Percentiles rank a stretch among this genome's conserved stretches.
These are phyloP conservation scores for Calamus simplicifolius DNA, from an alignment of 176 grass and related monocot genomes.

Conservation along the genomic window DNA sequence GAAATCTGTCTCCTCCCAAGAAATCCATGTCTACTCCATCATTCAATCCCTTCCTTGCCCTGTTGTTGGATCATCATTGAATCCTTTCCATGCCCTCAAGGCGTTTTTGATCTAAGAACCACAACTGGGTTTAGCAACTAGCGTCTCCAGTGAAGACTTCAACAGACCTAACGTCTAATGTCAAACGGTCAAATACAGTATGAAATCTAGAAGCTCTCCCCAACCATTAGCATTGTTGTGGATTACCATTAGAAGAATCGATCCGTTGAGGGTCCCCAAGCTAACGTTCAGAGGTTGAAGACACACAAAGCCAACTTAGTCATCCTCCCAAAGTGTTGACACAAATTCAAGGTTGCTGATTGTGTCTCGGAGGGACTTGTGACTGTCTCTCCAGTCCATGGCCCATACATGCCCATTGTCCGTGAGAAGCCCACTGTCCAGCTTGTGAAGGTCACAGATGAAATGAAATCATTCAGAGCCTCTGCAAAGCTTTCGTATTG, in stretches of 20 bases:
- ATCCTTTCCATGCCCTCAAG: too few species aligned
- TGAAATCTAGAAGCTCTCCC: constrained; percentile 7
- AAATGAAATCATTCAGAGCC: constrained; percentile 87
- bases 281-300: constrained; percentile 62
- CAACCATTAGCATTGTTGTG: constrained; percentile 73
- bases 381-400: constrained; percentile 71
- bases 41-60: too few species aligned
- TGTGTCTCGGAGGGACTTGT: constrained; percentile 69
- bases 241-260: constrained; percentile 72
- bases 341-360: constrained; percentile 87
- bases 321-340: constrained; percentile 65
- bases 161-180: constrained; percentile 55
- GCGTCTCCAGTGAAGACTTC: too few species aligned
- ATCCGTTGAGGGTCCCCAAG: constrained; percentile 60
- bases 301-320: constrained; percentile 80
- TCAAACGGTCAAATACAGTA: constrained; percentile 63
- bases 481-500: constrained; percentile 50
- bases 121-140: too few species aligned
- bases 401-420: constrained; percentile 61
- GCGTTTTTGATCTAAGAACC: too few species aligned
- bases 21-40: too few species aligned
- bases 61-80: too few species aligned
- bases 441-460: constrained; percentile 2
- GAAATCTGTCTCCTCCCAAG: too few species aligned
- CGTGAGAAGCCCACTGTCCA: constrained; percentile 57